A percentile compares a stretch with the other conserved stretches of the same genome.
Evolutionary conservation across 257 asterid genomes (phyloP).

Genomic region (Datura wrightii): DNA sequence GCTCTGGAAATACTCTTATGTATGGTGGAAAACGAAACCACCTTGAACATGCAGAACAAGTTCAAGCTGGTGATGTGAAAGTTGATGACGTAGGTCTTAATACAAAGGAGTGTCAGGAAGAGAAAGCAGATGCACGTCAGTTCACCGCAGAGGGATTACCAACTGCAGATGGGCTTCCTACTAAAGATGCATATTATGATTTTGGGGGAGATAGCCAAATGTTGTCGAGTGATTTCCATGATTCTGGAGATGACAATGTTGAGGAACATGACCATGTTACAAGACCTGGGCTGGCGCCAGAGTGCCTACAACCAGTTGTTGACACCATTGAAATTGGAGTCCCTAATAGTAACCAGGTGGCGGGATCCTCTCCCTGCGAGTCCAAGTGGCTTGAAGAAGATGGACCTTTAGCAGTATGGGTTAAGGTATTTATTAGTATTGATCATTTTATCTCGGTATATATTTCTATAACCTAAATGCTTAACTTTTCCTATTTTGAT

Average conservation of each 20-base stretch:
- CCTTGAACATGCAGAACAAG: conserved; percentile 52
- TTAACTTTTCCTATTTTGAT: background rate
- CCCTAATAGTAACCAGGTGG: conserved; percentile 50
- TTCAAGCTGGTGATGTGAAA: conserved; percentile 49
- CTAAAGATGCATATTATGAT: conserved; percentile 55
- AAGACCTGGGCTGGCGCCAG: conserved; percentile 49
- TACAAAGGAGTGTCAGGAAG: conserved; percentile 49
- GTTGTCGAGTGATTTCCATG: conserved; percentile 58
- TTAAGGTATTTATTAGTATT: conserved; percentile 64
- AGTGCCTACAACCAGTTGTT: conserved; percentile 39
- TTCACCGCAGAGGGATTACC: conserved; percentile 55
- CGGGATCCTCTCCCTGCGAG: conserved; percentile 48
- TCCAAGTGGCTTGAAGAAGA: conserved; percentile 63
- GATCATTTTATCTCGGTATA: conserved; percentile 22
- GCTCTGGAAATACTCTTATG: conserved; percentile 51
- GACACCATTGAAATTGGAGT: conserved; percentile 53
- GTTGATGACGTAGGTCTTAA: conserved; percentile 47
- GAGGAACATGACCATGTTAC: conserved; percentile 55
- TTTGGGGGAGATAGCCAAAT: conserved; percentile 62
- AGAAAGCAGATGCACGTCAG: conserved; percentile 52
- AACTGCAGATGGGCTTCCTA: conserved; percentile 51
- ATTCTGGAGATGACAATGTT: conserved; percentile 63
- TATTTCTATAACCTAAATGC: conserved; percentile 1
- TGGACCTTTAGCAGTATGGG: conserved; percentile 93
- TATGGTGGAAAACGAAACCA: conserved; percentile 54